Conservation (phyloP, 352 stramenopile genomes). For the Globisporangium spiculum region DNA sequence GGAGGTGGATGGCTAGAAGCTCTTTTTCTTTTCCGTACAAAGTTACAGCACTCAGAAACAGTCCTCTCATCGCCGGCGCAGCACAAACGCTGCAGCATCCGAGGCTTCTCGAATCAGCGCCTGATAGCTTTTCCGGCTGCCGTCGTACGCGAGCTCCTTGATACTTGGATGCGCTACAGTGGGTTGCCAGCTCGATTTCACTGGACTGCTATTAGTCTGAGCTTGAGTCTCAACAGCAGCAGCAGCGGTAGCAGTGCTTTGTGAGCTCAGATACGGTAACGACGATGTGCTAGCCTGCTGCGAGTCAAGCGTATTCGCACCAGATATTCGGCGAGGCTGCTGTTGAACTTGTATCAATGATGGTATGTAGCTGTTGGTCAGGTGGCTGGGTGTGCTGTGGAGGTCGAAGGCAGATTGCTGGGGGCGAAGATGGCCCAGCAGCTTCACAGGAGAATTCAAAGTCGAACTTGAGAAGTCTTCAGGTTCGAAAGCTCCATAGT, state of each 20-base stretch:
- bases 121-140: conserved; percentile 11
- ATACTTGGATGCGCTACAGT: conserved; percentile 5
- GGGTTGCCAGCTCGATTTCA: conserved; percentile 1
- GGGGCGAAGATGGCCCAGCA: not conserved
- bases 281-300: not conserved
- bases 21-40: no score
- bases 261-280: not conserved
- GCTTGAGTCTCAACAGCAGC: not conserved
- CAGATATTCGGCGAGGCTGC: not conserved
- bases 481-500: not conserved
- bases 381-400: not conserved
- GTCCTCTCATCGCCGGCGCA: conserved; percentile 1
- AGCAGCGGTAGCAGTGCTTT: not conserved
- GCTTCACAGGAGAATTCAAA: conserved; percentile 1
- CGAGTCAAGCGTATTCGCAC: not conserved
- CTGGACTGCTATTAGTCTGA: not conserved
- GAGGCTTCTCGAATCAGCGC: conserved; percentile 15
- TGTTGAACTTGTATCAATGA: not conserved
- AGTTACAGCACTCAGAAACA: no score
- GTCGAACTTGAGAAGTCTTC: not conserved
- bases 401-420: conserved; percentile 12
- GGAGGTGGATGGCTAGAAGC: no score
- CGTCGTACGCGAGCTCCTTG: conserved; percentile 12
- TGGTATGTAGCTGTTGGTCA: not conserved
- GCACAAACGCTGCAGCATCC: not conserved